These are phyloP conservation scores for Dothistroma pini DNA, from an alignment of 2,329 filamentous ascomycete genomes.

Conservation along the genomic window DNA sequence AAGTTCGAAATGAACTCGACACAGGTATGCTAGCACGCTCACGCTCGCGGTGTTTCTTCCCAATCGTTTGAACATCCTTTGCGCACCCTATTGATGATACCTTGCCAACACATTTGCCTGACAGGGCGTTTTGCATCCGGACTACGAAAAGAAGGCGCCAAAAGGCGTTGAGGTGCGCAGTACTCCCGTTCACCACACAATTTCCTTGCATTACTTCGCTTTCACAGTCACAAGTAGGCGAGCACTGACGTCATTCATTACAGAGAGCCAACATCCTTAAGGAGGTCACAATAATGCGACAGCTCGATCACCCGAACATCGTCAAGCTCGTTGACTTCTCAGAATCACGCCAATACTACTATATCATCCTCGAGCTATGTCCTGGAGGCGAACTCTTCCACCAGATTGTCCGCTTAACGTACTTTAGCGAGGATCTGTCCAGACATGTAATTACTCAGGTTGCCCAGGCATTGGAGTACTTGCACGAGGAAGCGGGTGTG, in stretches of 20 bases:
- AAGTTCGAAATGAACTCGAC: slow-evolving; percentile 99
- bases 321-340: slow-evolving; percentile 90
- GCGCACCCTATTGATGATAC: slow-evolving; percentile 11
- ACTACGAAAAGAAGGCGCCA: slow-evolving; percentile 79
- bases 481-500: slow-evolving; percentile 92
- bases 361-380: slow-evolving; percentile 92
- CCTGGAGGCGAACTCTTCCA: slow-evolving; percentile 97
- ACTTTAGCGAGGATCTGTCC: slow-evolving; percentile 94
- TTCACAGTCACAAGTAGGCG: slow-evolving; percentile 15
- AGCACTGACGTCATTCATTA: slow-evolving; percentile 41
- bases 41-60: slow-evolving; percentile 11
- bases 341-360: slow-evolving; percentile 93
- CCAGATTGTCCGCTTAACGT: slow-evolving; percentile 95
- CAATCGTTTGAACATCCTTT: slow-evolving; percentile 24
- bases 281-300: slow-evolving; percentile 98
- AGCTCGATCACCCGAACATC: slow-evolving; percentile 94
- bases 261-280: slow-evolving; percentile 97
- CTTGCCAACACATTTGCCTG: slow-evolving; percentile 10
- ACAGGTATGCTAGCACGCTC: slow-evolving; percentile 69
- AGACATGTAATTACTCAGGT: slow-evolving; percentile 94
- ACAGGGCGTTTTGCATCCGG: slow-evolving; percentile 74
- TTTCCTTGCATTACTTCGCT: slow-evolving; percentile 13
- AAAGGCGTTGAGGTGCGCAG: slow-evolving; percentile 94
- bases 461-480: slow-evolving; percentile 86
- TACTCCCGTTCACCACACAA: slow-evolving; percentile 9